Evolutionary conservation across 2,329 filamentous ascomycete genomes (phyloP).

Genomic region (Aspergillus sp.): DNA sequence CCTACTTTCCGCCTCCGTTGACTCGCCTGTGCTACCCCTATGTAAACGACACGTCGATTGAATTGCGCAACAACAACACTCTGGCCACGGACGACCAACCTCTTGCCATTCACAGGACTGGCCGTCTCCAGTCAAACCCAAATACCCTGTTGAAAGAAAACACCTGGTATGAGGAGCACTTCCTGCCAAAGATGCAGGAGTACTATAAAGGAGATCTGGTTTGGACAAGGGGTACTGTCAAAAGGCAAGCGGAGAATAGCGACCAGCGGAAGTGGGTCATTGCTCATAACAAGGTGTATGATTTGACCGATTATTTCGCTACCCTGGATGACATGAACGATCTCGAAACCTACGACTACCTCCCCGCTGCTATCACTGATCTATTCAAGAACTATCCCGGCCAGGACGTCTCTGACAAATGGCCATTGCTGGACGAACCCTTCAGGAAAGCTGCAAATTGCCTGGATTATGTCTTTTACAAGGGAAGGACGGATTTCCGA

Average conservation of each 20-base stretch:
- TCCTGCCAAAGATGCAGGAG: slow-evolving; percentile 78
- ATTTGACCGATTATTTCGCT: slow-evolving; percentile 89
- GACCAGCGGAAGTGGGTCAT: slow-evolving; percentile 78
- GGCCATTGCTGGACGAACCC: slow-evolving; percentile 54
- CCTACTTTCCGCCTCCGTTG: slow-evolving; percentile 84
- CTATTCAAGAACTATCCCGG: slow-evolving; percentile 77
- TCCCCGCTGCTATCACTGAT: slow-evolving; percentile 69
- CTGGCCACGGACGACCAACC: slow-evolving; percentile 59
- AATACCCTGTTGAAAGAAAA: slow-evolving; percentile 63
- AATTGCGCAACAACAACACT: slow-evolving; percentile 63
- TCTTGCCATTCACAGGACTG: slow-evolving; percentile 71
- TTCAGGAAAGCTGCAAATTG: slow-evolving; percentile 75
- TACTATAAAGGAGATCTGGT: slow-evolving; percentile 90
- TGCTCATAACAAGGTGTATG: slow-evolving; percentile 77
- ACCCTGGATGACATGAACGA: slow-evolving; percentile 67
- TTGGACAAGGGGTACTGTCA: slow-evolving; percentile 64
- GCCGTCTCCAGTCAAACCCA: slow-evolving; percentile 60
- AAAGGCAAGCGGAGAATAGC: slow-evolving; percentile 67
- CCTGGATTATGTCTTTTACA: slow-evolving; percentile 80
- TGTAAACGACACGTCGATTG: slow-evolving; percentile 61
- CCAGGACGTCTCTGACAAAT: slow-evolving; percentile 72
- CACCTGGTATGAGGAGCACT: slow-evolving; percentile 77
- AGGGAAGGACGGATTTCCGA: slow-evolving; percentile 85
- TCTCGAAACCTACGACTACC: slow-evolving; percentile 66
- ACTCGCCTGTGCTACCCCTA: slow-evolving; percentile 74